Percentiles rank a stretch among this genome's conserved stretches.
Conservation (phyloP, 73 alveolate genomes). For the Halteria grandinella region DNA sequence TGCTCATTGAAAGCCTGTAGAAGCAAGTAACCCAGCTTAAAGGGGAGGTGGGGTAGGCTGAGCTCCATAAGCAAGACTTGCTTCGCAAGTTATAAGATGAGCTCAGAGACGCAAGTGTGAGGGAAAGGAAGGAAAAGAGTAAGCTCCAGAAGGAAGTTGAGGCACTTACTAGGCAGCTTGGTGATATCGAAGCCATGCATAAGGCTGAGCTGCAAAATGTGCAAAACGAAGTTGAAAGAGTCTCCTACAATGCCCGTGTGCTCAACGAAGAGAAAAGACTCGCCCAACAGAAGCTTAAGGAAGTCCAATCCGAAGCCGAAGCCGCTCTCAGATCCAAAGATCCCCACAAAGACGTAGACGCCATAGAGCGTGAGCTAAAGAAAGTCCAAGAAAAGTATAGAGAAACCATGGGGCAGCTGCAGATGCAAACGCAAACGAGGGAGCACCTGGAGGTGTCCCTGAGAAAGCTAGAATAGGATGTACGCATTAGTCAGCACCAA, state of each 20-base stretch:
- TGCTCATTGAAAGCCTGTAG: constrained; percentile 33
- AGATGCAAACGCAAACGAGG: background rate
- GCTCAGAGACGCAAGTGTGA: constrained; percentile 40
- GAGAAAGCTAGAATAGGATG: constrained; percentile 8
- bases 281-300: background rate
- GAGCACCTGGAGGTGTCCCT: constrained; percentile 41
- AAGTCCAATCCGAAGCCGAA: constrained; percentile 14
- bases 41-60: constrained; percentile 40
- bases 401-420: constrained; percentile 2
- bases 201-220: constrained; percentile 25
- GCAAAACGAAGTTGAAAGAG: constrained; percentile 38
- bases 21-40: constrained; percentile 35
- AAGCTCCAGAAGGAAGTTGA: constrained; percentile 56
- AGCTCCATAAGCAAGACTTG: constrained; percentile 29
- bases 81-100: constrained; percentile 40
- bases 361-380: constrained; percentile 44
- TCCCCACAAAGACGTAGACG: constrained; percentile 15
- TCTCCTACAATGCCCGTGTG: constrained; percentile 38
- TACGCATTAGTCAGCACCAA: background rate
- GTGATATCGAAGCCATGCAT: constrained; percentile 14
- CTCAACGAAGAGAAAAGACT: constrained; percentile 61
- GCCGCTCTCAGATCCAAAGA: constrained; percentile 4
- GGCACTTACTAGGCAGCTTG: background rate
- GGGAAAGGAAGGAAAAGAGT: constrained; percentile 51
- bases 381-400: constrained; percentile 58